Evolutionary conservation across 2,329 filamentous ascomycete genomes (phyloP).

Genomic region (Arthroderma sp.): DNA sequence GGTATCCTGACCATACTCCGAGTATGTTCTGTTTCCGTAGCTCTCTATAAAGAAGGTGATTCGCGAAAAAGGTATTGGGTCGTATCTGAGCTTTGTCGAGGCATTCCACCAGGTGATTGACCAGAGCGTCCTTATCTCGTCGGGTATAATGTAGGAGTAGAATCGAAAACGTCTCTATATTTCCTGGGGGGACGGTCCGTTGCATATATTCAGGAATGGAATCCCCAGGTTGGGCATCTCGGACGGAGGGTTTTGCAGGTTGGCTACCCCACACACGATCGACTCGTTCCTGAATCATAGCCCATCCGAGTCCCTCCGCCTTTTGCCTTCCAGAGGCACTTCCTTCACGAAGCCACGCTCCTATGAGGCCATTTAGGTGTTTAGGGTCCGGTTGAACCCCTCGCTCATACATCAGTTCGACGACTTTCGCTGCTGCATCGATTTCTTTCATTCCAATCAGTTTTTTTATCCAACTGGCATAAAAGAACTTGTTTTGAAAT

Average conservation of each 20-base stretch:
- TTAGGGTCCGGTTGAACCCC: slow-evolving; percentile 57
- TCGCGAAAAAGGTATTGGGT: slow-evolving; percentile 64
- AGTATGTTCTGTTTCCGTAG: slow-evolving; percentile 47
- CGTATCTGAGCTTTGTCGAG: slow-evolving; percentile 53
- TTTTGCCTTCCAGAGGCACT: slow-evolving; percentile 43
- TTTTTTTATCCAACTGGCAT: slow-evolving; percentile 78
- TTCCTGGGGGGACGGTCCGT: slow-evolving; percentile 46
- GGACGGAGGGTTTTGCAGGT: slow-evolving; percentile 18
- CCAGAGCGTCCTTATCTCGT: slow-evolving; percentile 45
- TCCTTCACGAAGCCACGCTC: slow-evolving; percentile 59
- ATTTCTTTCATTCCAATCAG: slow-evolving; percentile 62
- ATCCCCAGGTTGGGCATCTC: slow-evolving; percentile 13
- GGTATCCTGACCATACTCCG: slow-evolving; percentile 47
- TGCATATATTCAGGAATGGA: slow-evolving; percentile 30
- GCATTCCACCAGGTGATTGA: slow-evolving; percentile 50
- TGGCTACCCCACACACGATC: slow-evolving; percentile 43
- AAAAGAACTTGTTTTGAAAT: slow-evolving; percentile 64
- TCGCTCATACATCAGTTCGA: slow-evolving; percentile 61
- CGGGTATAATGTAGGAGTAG: slow-evolving; percentile 60
- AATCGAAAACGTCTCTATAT: slow-evolving; percentile 65
- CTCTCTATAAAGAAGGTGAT: slow-evolving; percentile 59
- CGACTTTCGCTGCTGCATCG: slow-evolving; percentile 58
- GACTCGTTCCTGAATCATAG: slow-evolving; percentile 60
- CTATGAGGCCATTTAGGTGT: slow-evolving; percentile 72
- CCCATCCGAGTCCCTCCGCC: slow-evolving; percentile 60